Base-by-base conservation (phyloP, 2,329 filamentous ascomycete genomes). In the Ophiocordyceps robertsii region DNA sequence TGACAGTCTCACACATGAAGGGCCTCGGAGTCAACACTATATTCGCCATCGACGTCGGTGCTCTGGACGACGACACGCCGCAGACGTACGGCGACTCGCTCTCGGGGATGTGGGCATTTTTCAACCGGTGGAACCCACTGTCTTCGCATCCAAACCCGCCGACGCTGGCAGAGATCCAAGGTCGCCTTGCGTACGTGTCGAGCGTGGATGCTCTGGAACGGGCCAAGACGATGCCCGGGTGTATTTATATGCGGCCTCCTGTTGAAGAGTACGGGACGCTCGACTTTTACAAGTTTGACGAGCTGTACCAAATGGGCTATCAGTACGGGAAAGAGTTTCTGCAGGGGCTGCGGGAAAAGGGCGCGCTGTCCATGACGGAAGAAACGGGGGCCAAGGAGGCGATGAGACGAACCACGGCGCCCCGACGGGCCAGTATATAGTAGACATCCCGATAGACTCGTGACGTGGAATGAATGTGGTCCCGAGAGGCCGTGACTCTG, bases 1-100 rank as follows among this genome's bases (percentile, higher is more conserved):
- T 98, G 44, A 96, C 92, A 0, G 93, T 98, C 16, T 83, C 86
- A 13, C 89, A 96, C 62, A 98, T 98, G 92, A 95, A 94, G 61
- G 82, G 80, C 3, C 73, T 98, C 0, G 92, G 92, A 0, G 88
- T 88, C 11, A 87, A 95, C 55, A 80, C 92, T 37, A 94, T 98
- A 49, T 95, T 98, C 58, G 92, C 92, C 1, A 76, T 98, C 27
- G 92, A 98, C 55, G 92, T 98, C 1, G 93, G 93, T 21, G 81
- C 86, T 10, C 69, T 96, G 2, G 90, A 98, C 53, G 90, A 96
- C 56, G 79, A 93, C 56, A 86, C 83, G 0, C 92, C 92, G 0
- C 93, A 98, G 61, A 75, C 75, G 1, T 98, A 94, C 56, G 92
- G 93, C 42, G 92, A 98, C 65, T 90, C 87, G 0, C 73, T 98